Evolutionary conservation across 176 grass and related monocot genomes (phyloP), one percentile per base, ranked within the genome.

Genomic region (Rhipidocladum racemiflorum): DNA sequence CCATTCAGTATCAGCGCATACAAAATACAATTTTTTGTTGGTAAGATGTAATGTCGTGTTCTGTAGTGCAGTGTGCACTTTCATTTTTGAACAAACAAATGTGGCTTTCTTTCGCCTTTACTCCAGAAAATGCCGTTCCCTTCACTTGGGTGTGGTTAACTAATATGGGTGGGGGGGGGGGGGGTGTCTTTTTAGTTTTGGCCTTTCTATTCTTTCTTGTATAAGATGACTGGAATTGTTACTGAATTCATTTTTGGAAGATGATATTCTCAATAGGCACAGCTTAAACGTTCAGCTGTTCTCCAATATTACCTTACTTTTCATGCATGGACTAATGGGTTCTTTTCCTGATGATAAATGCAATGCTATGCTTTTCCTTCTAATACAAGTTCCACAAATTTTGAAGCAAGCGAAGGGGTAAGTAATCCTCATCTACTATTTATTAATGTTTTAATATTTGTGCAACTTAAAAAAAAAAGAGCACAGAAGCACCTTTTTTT

Each of bases 71-170:
- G 43, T 42, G 45, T 71, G 16, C 32, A 0, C 54, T 70, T 49
- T 69, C 21, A 59, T 57, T 86, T 78, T 55, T 65, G n/a, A 61
- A 61, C 27, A 29, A 50, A 70, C 17, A 65, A 72, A 30, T 53
- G 8, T n/a, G 16, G 20, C 15, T 68, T 72, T 70, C 27, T 16
- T 71, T 78, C 4, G 18, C 14, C n/a, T 32, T 51, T 43, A 9
- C 56, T 20, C 62, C 42, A 42, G 56, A 71, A 62, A 50, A 62
- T 69, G 9, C 29, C 59, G 23, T 49, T 36, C 69, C 57, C 1
- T 39, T 40, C 66, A 32, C 59, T 14, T 40, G 7, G 4, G 68
- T 14, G 20, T 36, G 28, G 18, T 79, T 75, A 16, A 30, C 69
- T 5, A 34, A 11, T 51, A 29, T 65, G 17, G n/a, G n/a, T n/a